Evolutionary conservation across 1,284 basidiomycete species (phyloP).

Genomic region (Cutaneotrichosporon arboriforme): DNA sequence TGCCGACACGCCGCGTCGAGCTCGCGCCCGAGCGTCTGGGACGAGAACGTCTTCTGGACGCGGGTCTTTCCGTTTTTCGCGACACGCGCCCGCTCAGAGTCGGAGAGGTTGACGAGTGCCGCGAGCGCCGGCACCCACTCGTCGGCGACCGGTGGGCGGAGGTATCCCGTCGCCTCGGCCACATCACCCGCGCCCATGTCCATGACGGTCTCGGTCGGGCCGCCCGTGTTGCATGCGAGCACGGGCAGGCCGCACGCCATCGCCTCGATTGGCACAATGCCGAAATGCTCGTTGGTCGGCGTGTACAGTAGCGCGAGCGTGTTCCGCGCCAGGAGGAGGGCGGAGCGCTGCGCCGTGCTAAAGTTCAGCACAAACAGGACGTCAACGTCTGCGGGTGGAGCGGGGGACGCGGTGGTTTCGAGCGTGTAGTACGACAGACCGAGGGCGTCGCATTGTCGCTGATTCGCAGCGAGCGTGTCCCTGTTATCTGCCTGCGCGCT

Average conservation of each 20-base stretch:
- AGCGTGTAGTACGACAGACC: constrained; percentile 55
- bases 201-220: constrained; percentile 83
- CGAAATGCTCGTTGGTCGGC: constrained; percentile 92
- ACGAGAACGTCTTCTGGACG: constrained; percentile 57
- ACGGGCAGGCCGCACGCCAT: constrained; percentile 91
- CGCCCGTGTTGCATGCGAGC: constrained; percentile 80
- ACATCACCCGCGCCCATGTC: constrained; percentile 42
- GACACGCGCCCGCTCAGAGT: constrained; percentile 53
- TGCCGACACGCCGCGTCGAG: constrained; percentile 59
- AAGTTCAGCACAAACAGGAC: constrained; percentile 83
- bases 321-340: constrained; percentile 60
- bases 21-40: constrained; percentile 61
- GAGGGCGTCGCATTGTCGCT: constrained; percentile 54
- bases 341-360: constrained; percentile 68
- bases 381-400: constrained; percentile 52
- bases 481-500: constrained; percentile 65
- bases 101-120: constrained; percentile 57
- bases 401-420: constrained; percentile 45
- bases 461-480: constrained; percentile 57
- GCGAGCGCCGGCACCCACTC: constrained; percentile 65
- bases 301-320: constrained; percentile 83
- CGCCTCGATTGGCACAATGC: constrained; percentile 91
- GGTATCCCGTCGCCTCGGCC: constrained; percentile 55
- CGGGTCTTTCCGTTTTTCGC: constrained; percentile 56
- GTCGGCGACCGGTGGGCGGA: constrained; percentile 58